Percentiles rank a stretch among this genome's conserved stretches.
phyloP scores from a whole-genome alignment of 2,329 filamentous ascomycete species.

The Phialocephala subalpina region DNA sequence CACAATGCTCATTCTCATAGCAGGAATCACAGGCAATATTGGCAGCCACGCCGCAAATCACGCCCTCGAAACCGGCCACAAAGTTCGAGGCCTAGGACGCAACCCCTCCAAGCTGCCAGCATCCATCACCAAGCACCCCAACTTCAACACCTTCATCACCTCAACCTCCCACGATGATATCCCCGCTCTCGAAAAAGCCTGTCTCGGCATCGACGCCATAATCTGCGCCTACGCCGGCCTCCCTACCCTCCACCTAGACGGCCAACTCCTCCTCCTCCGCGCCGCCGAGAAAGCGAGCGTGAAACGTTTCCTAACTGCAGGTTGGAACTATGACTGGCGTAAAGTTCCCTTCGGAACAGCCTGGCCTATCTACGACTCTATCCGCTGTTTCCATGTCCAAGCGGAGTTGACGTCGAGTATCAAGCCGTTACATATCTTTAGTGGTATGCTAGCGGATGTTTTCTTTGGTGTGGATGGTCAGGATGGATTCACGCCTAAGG shows the following conservation, averaged over 20 bases:
- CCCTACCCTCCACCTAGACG: not conserved
- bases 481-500: conserved; percentile 1
- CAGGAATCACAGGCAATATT: too few relatives aligned
- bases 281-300: not conserved
- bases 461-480: conserved; percentile 1
- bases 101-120: conserved; percentile 1
- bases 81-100: conserved; percentile 1
- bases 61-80: not conserved
- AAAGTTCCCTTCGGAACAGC: not conserved
- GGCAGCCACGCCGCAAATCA: not conserved
- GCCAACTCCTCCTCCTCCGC: conserved; percentile 1
- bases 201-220: not conserved
- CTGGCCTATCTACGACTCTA: not conserved
- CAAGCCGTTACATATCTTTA: not conserved
- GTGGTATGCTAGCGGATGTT: conserved; percentile 7
- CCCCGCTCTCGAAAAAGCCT: not conserved
- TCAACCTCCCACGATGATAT: not conserved
- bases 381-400: conserved; percentile 3
- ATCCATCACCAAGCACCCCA: not conserved
- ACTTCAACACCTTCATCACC: conserved; percentile 1
- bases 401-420: not conserved
- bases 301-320: not conserved
- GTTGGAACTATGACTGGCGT: conserved; percentile 3
- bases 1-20: conserved; percentile 7
- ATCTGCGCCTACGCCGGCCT: conserved; percentile 1